phyloP scores from a whole-genome alignment of 768 basidiomycete genomes.

The Russula earlei region DNA sequence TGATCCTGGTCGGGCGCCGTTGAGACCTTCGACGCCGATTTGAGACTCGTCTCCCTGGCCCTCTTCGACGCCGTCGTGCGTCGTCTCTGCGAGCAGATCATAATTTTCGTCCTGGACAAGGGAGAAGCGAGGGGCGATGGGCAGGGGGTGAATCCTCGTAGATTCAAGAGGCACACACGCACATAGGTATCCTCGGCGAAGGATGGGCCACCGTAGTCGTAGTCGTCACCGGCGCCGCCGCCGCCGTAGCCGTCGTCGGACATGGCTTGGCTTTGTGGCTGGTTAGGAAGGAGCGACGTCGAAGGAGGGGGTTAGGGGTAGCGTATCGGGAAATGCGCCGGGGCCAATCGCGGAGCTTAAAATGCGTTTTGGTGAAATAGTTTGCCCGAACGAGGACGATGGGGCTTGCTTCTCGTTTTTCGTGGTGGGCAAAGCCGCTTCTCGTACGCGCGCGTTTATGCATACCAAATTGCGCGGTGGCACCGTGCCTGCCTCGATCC shows the following conservation, averaged over 20 bases:
- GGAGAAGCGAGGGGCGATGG: too few species aligned
- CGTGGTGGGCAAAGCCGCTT: not conserved
- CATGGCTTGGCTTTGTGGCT: slow-evolving; percentile 43
- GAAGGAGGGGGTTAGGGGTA: not conserved
- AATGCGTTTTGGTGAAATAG: not conserved
- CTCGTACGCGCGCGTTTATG: slow-evolving; percentile 4
- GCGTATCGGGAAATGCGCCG: slow-evolving; percentile 12
- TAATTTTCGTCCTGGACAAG: slow-evolving; percentile 56
- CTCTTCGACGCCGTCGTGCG: slow-evolving; percentile 34
- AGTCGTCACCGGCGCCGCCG: slow-evolving; percentile 55
- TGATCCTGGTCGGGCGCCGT: slow-evolving; percentile 55
- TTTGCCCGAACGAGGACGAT: not conserved
- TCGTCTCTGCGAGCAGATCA: slow-evolving; percentile 49
- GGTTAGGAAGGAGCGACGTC: too few species aligned
- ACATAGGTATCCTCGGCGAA: slow-evolving; percentile 65
- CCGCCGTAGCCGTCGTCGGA: slow-evolving; percentile 81
- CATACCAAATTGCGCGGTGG: slow-evolving; percentile 5
- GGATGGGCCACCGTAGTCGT: slow-evolving; percentile 55
- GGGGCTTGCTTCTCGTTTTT: not conserved
- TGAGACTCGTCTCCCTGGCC: slow-evolving; percentile 35
- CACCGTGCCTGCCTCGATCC: not conserved
- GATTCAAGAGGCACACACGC: too few species aligned
- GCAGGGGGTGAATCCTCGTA: too few species aligned
- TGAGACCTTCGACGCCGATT: slow-evolving; percentile 36
- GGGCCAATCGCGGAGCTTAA: slow-evolving; percentile 18